Evolutionary conservation across 2,329 filamentous ascomycete species (phyloP).

Genomic region (Magnaporthiopsis incrustans): DNA sequence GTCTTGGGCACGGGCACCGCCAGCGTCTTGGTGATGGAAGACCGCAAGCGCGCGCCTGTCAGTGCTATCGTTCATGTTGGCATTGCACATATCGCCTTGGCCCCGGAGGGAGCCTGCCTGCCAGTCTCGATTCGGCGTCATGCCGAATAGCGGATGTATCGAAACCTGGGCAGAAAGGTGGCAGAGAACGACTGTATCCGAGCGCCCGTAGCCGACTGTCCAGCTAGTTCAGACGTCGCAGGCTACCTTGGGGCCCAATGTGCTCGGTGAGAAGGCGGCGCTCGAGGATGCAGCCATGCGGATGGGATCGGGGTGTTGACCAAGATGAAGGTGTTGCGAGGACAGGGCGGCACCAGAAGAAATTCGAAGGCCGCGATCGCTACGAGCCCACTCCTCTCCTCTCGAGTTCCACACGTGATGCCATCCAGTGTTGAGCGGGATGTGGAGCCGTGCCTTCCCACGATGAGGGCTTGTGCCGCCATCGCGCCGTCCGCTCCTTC

Average conservation of each 20-base stretch:
- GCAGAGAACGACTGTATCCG: background rate
- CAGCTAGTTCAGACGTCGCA: no score
- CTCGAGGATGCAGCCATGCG: background rate
- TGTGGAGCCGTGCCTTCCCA: background rate
- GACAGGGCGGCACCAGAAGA: no score
- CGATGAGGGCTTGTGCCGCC: background rate
- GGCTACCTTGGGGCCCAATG: background rate
- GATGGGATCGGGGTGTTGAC: background rate
- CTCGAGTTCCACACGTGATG: background rate
- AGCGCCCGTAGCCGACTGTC: no score
- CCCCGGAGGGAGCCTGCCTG: background rate
- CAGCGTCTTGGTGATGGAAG: background rate
- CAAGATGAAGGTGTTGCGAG: background rate
- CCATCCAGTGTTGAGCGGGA: background rate
- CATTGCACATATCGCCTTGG: no score
- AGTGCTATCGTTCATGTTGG: background rate
- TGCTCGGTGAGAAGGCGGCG: no score
- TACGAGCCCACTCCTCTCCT: background rate
- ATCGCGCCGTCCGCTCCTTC: background rate
- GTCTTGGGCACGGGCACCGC: no score
- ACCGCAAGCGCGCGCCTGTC: background rate
- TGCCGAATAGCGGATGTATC: background rate
- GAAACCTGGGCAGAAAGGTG: background rate
- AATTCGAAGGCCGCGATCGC: background rate
- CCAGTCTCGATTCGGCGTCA: background rate